Evolutionary conservation across 1,284 basidiomycete genomes (phyloP), one percentile per base, ranked within the genome.

Genomic region (Porogramme epimiltina): DNA sequence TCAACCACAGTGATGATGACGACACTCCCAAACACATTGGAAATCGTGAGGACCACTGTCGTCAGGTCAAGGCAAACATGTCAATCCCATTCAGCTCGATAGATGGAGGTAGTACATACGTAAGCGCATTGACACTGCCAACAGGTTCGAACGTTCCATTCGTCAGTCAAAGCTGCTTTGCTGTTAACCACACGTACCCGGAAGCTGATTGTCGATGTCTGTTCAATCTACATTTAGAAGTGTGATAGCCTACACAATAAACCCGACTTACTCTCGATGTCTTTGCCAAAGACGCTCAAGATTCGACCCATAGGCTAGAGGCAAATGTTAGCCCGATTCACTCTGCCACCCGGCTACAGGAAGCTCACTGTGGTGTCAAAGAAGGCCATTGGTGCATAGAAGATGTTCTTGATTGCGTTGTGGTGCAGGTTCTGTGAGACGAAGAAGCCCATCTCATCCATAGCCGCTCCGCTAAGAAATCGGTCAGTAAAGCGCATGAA

Each of bases 311-410:
- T 73, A 0, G 82, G 82, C 80, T 83, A 54, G 45, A 13, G 4
- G 10, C 11, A 22, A 2, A 25, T 51, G 53, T 33, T 16, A 16
- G 4, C 3, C 16, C n/a, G 18, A n/a, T 5, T 1, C 5, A 37
- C 26, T 16, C 13, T 1, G 18, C 38, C 9, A 46, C 9, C 16
- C 15, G 20, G 18, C 5, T n/a, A n/a, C 10, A 6, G 19, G 56
- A 3, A 13, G 16, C 75, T 60, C 45, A 84, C 83, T 16, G 83
- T 85, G 1, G 82, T 81, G 64, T 89, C 85, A 56, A 87, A 89
- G 63, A 87, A 85, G 0, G 79, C 78, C 82, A 88, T 88, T 0
- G 85, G 84, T 0, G 83, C 82, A 62, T 82, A 80, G 63, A 87
- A 82, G 31, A 88, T 77, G 48, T 82, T 80, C 19, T 66, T 68